A percentile compares a stretch with the other conserved stretches of the same genome.
Conservation (phyloP, 768 basidiomycete species). For the Strobilomyces dryophilus region DNA sequence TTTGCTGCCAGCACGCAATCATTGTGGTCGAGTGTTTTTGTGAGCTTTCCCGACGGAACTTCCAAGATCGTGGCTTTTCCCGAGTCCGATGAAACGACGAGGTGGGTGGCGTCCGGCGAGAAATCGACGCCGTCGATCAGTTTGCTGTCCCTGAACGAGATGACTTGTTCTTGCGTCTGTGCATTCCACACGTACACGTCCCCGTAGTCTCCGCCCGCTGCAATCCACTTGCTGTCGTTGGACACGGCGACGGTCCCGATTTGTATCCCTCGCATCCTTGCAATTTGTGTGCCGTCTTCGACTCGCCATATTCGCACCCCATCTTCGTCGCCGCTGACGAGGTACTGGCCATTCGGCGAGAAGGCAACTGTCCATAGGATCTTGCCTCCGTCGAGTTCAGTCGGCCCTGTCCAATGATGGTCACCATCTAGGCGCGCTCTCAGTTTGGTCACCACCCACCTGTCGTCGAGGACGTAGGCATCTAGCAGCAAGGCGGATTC, state of each 20-base stretch:
- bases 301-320: background rate
- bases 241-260: background rate
- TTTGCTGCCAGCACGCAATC: background rate
- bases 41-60: background rate
- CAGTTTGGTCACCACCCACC: background rate
- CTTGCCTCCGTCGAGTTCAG: background rate
- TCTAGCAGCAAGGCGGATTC: background rate
- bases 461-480: background rate
- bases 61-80: background rate
- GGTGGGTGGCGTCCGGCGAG: background rate
- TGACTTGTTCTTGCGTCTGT: background rate
- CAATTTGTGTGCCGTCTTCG: background rate
- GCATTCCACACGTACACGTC: background rate
- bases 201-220: background rate
- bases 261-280: background rate
- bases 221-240: background rate
- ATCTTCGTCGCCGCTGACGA: background rate
- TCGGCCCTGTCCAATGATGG: background rate
- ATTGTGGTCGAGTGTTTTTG: background rate
- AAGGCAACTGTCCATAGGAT: background rate
- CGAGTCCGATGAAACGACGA: background rate
- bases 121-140: background rate
- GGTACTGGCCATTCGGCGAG: background rate
- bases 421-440: background rate
- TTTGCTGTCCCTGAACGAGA: background rate